Evolutionary conservation across 1,284 basidiomycete genomes (phyloP), one percentile per base, ranked within the genome.

Genomic region (Heterobasidion annosum): DNA sequence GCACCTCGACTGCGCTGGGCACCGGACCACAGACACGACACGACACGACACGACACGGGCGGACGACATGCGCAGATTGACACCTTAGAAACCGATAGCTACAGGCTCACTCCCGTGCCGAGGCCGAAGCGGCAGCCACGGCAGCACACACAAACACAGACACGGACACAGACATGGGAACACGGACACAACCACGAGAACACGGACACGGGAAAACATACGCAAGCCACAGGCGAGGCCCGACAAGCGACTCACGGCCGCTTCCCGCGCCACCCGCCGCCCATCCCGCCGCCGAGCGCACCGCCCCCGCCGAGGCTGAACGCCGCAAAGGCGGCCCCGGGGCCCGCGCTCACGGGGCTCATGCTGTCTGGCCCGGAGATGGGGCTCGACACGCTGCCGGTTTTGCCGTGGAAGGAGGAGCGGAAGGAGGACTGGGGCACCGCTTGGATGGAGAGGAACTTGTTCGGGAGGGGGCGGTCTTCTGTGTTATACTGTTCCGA

Each of bases 371-470:
- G 54, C 5, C 58, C 64, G 16, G 62, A 53, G 51, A 67, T 59
- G 33, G 70, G 65, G 61, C 65, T 66, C 56, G 58, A 60, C 56
- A 59, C 62, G 34, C 61, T 62, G 25, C 62, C 25, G 55, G 63
- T 37, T 57, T 70, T 69, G 51, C 54, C 60, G 34, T 71, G 68
- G 70, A 89, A 88, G 10, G 78, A 77, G 0, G 83, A 70, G 47
- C 86, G 76, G 70, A 78, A 88, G 0, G 81, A 78, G 1, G 84
- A 79, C 33, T 72, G 65, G 0, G 87, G 85, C 54, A 85, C 70
- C 3, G 86, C 70, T 61, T 86, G 83, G 57, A 91, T 89, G n/a
- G 83, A 78, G 35, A 91, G 70, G 71, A 89, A 91, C 64, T 88
- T 90, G 70, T 88, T 87, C 1, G 82, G 80, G 2, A 78, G 76